Base-by-base conservation (phyloP, 805 yeast genomes). In the Clavispora vitiphila region DNA sequence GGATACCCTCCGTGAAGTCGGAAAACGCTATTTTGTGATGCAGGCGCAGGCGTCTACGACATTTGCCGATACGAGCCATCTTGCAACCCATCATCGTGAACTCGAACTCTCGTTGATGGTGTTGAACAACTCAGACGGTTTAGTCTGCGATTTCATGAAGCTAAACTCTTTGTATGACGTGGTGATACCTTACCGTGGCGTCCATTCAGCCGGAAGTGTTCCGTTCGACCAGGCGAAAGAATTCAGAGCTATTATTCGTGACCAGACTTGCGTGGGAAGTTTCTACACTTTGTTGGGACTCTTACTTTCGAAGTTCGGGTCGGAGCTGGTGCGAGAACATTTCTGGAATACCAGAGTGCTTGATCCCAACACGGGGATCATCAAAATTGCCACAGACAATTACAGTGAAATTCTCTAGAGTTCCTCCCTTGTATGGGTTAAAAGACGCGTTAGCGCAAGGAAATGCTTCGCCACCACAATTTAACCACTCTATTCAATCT, bases 241-340 rank as follows among this genome's bases (percentile, higher is more conserved):
- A 4, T 36, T 37, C 11, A 46, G 53, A 37, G 30, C 31, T 6
- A 44, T 21, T 21, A 57, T 60, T 6, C 46, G 40, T 19, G 57
- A 57, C 20, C 41, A 46, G 14, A 53, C 69, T 1, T 43, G 56
- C n/a, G 51, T 67, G 12, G 71, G 67, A 2, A 59, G 69, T 37
- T 69, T 69, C 39, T 61, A 61, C 47, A 59, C 70, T 8, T 48
- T 69, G 61, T 46, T 68, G 5, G 75, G 75, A 1, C 25, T 69
- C 12, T 37, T 67, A 15, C 48, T 52, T 12, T 39, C 51, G 8
- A 65, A 63, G 45, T 65, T 49, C 38, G 68, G 62, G 12, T 49
- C 52, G 14, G 48, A 49, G 11, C 43, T 44, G 7, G 57, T 58
- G 5, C 44, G 55, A 4, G 59, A 58, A 4, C 45, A 49, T 2